These are phyloP conservation scores for Phallus indusiatus DNA, from an alignment of 768 basidiomycete species.

Conservation along the genomic window DNA sequence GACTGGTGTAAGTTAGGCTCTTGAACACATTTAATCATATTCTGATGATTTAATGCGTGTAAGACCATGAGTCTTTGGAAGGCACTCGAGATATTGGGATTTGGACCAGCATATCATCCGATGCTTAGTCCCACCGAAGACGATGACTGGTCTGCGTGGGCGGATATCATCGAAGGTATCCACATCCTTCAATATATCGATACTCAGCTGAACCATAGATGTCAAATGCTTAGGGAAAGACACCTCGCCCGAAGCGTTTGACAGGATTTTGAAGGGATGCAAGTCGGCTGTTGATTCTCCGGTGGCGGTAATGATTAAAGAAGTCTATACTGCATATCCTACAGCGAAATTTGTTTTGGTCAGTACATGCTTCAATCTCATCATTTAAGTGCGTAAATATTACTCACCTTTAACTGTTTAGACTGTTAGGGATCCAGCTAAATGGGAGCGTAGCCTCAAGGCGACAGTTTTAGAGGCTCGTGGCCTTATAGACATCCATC, in stretches of 20 bases:
- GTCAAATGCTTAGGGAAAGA: not conserved
- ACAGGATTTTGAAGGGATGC: not conserved
- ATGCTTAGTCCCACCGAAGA: not conserved
- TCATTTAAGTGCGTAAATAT: not conserved
- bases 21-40: not conserved
- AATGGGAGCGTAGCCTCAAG: not conserved
- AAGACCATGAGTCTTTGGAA: not conserved
- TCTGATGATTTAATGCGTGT: not conserved
- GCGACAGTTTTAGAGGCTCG: not conserved
- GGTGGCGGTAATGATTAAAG: not conserved
- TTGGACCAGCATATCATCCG: not conserved
- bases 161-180: not conserved
- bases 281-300: not conserved
- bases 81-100: not conserved
- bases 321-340: constrained; percentile 2
- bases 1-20: not conserved
- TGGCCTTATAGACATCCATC: not conserved
- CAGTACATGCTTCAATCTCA: not conserved
- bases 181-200: no score
- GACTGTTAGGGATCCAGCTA: not conserved
- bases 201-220: not conserved
- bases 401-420: not conserved
- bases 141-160: not conserved
- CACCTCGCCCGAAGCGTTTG: not conserved
- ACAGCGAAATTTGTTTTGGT: not conserved